Evolutionary conservation across 805 yeast species (phyloP), one percentile per base, ranked within the genome.

Genomic region (Ogataea chonburiensis): DNA sequence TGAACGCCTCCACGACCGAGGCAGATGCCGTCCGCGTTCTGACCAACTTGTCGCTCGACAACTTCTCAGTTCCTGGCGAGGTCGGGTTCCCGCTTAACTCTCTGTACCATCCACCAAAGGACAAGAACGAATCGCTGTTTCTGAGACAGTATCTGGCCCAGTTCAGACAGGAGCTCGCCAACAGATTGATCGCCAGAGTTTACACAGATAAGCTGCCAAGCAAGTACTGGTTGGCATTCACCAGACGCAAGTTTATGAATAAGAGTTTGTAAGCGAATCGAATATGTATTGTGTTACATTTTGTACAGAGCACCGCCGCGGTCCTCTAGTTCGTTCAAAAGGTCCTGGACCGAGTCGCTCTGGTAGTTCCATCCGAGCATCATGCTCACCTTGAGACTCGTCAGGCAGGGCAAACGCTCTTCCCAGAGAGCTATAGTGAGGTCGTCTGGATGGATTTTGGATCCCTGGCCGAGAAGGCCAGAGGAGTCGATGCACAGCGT

Each of bases 191-290:
- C 48, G 76, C 71, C 49, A 73, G 88, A 55, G 68, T 93, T 28
- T 87, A 85, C 58, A 70, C 64, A 21, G 84, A 77, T 11, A 77
- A 74, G 34, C 67, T 66, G 33, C 98, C 98, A 24, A 83, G 91
- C 52, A 93, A 91, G 63, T 81, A 75, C 66, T 93, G 99, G 99
- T 67, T 93, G 54, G 96, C 97, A 2, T 93, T 93, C 63, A 85
- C 96, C 24, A 81, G 93, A 67, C 83, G 95, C 66, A 79, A 86
- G 60, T 93, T 93, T 61, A 93, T 93, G 98, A 93, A 93, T 67
- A 86, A 89, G 63, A 76, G 84, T 50, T 71, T 86, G 52, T 82
- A 49, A 43, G 11, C 28, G 18, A 27, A 14, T 16, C 20, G 29
- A 23, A 25, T 19, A 15, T 25, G 3, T 25, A 28, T 17, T 24